phyloP scores from a whole-genome alignment of 1,284 basidiomycete species.

The Gastroboletus turbinatus region DNA sequence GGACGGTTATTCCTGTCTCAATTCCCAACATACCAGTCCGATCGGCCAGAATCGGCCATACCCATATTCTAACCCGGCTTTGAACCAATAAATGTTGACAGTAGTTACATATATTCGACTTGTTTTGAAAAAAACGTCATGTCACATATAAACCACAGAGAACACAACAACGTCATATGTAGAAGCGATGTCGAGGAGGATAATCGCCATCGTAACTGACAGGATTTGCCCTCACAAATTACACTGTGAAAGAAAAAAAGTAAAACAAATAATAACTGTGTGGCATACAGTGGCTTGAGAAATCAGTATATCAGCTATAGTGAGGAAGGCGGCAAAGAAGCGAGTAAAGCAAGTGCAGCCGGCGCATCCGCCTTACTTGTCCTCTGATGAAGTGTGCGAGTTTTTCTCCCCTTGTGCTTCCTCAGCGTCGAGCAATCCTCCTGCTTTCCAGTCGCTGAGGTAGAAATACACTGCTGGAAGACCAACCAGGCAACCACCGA shows the following conservation, averaged over 20 bases:
- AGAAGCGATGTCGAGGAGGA: background rate
- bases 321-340: background rate
- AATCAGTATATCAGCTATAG: background rate
- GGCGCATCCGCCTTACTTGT: slow-evolving; percentile 48
- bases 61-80: background rate
- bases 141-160: background rate
- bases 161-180: background rate
- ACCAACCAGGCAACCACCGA: slow-evolving; percentile 65
- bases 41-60: background rate
- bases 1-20: background rate
- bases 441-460: slow-evolving; percentile 49
- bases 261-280: background rate
- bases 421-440: slow-evolving; percentile 41
- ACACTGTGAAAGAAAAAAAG: background rate
- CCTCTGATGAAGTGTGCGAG: slow-evolving; percentile 25
- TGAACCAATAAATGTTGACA: background rate
- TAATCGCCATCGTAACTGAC: background rate
- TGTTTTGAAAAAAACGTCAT: background rate
- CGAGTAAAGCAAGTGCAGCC: background rate
- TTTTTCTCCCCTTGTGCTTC: slow-evolving; percentile 23
- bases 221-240: background rate
- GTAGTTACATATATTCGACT: background rate
- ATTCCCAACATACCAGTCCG: background rate
- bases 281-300: background rate
- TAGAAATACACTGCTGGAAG: slow-evolving; percentile 63